Conservation (phyloP, 345 rosid species). For the Salix purpurea region DNA sequence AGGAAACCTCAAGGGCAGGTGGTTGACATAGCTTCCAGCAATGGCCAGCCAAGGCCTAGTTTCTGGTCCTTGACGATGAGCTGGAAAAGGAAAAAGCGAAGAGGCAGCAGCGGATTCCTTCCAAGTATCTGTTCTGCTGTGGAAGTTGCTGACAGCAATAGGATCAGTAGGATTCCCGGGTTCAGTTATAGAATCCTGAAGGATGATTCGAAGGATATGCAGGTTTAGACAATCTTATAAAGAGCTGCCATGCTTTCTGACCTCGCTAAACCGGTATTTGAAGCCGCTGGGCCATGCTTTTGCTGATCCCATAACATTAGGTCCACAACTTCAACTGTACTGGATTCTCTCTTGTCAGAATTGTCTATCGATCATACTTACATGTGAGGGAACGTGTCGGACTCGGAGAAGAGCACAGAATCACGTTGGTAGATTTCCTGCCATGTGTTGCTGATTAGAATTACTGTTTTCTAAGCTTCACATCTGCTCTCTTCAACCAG, state of each 20-base stretch:
- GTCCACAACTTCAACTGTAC: neutral
- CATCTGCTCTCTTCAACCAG: neutral
- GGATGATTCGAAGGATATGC: constrained; percentile 34
- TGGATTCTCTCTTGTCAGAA: neutral
- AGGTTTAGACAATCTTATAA: constrained; percentile 8
- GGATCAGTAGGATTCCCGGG: constrained; percentile 31
- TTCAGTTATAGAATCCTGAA: constrained; percentile 62
- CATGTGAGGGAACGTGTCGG: neutral
- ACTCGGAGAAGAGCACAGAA: neutral
- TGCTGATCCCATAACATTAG: neutral
- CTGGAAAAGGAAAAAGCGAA: constrained; percentile 56
- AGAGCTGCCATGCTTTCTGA: neutral
- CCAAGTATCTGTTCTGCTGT: constrained; percentile 55
- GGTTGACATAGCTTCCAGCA: constrained; percentile 22
- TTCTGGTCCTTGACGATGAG: constrained; percentile 47
- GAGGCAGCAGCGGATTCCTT: constrained; percentile 30
- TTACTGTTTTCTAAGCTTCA: neutral
- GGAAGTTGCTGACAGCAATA: constrained; percentile 42
- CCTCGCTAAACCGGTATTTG: neutral
- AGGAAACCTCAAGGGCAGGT: constrained; percentile 23
- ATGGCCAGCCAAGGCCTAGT: constrained; percentile 33
- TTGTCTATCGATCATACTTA: neutral
- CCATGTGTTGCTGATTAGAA: neutral
- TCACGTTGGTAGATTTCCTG: neutral
- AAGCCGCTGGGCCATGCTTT: neutral